Evolutionary conservation across 2,329 filamentous ascomycete species (phyloP), one percentile per base, ranked within the genome.

Genomic region (Pseudogymnoascus sp.): DNA sequence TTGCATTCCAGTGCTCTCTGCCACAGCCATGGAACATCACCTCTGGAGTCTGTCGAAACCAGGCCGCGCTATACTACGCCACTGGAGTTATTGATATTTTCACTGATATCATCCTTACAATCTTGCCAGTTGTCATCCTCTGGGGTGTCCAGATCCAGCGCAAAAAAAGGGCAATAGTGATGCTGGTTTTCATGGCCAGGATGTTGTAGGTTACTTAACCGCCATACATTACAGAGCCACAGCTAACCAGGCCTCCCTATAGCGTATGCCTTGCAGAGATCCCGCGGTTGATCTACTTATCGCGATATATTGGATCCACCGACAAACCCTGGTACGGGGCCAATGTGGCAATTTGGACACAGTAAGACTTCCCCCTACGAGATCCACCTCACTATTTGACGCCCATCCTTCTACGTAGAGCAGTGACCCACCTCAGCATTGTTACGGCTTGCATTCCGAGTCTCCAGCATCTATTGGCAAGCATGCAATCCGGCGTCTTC

Each of bases 21-120:
- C 66, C 68, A 3, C 64, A 65, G 31, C 67, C 69, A 6, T 72
- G 69, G 69, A 65, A 64, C 5, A 59, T 66, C 5, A 64, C 66
- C 31, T 63, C 61, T 21, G 61, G 64, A 9, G 48, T 13, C 36
- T 39, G 29, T 12, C 29, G 13, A 42, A 12, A 62, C 36, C 33
- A 58, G 29, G 42, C 27, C 35, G 27, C 39, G 18, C 29, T 40
- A 13, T 40, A 48, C 35, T 40, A 18, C 70, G 75, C 76, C 48
- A 82, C 81, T 61, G 79, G 76, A 1, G 72, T 76, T 0, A 75
- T 78, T 4, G 80, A 78, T 4, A 76, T 82, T 33, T 63, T 79
- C 7, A 79, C 76, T 13, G 79, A 82, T 63, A 64, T 80, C 5
- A 69, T 73, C 37, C 80, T 82, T 59, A 66, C 81, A 27, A 60